These are phyloP conservation scores for Trichosporon coremiiforme DNA, from an alignment of 1,284 basidiomycete genomes.

Conservation along the genomic window DNA sequence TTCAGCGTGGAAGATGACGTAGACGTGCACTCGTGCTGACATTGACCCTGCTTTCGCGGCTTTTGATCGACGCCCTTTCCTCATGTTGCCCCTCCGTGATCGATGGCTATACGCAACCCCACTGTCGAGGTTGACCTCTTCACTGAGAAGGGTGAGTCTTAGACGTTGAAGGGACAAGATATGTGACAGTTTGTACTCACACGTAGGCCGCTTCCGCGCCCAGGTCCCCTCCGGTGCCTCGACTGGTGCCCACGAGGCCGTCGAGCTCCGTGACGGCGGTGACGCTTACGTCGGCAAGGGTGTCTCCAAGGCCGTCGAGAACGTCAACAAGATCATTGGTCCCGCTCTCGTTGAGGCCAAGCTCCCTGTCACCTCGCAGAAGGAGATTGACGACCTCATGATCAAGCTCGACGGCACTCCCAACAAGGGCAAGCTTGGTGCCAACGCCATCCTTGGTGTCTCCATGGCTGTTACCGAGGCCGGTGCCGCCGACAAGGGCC, in stretches of 20 bases:
- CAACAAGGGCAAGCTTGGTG: slow-evolving; percentile 99
- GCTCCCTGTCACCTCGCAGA: slow-evolving; percentile 86
- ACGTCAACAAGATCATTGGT: slow-evolving; percentile 91
- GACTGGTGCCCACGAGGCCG: slow-evolving; percentile 97
- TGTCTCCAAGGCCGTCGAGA: slow-evolving; percentile 90
- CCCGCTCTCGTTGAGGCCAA: slow-evolving; percentile 85
- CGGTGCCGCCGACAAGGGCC: slow-evolving; percentile 86
- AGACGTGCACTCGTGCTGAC: slow-evolving; percentile 35
- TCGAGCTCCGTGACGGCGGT: slow-evolving; percentile 97
- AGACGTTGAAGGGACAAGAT: not conserved
- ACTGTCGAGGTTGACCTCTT: slow-evolving; percentile 92
- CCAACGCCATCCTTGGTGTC: slow-evolving; percentile 98
- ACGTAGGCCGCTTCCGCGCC: slow-evolving; percentile 84
- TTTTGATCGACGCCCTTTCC: not conserved
- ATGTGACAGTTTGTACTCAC: not conserved
- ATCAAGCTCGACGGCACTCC: slow-evolving; percentile 97
- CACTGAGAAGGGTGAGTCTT: slow-evolving; percentile 75
- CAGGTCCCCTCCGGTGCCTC: slow-evolving; percentile 98
- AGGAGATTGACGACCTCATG: slow-evolving; percentile 96
- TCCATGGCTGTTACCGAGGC: slow-evolving; percentile 95
- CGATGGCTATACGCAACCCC: slow-evolving; percentile 64
- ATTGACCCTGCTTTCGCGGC: slow-evolving; percentile 22
- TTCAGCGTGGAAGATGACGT: not conserved
- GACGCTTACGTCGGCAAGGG: slow-evolving; percentile 97
- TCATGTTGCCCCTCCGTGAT: slow-evolving; percentile 21